Conservation (phyloP, 805 yeast species). For the Komagataella pseudopastoris region DNA sequence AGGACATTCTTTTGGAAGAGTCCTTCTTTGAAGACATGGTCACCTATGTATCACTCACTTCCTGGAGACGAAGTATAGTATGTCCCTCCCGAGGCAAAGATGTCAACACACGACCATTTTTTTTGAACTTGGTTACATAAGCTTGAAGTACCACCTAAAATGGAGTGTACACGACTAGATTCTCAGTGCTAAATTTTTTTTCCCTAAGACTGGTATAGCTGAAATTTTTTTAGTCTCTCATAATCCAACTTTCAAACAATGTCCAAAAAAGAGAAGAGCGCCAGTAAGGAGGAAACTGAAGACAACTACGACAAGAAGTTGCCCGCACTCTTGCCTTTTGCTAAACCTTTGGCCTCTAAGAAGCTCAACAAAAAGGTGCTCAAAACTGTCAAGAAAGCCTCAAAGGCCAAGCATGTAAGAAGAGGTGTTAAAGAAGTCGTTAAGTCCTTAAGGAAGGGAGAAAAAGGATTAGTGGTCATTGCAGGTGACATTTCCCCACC, state of each 20-base stretch:
- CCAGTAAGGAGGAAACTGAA: constrained; percentile 25
- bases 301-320: constrained; percentile 89
- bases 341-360: constrained; percentile 90
- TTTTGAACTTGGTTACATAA: neutral
- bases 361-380: constrained; percentile 90
- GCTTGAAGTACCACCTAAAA: neutral
- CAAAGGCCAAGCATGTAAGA: constrained; percentile 95
- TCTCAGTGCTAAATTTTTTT: neutral
- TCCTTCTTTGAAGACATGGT: neutral
- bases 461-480: constrained; percentile 88
- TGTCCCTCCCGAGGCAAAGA: neutral
- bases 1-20: neutral
- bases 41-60: neutral
- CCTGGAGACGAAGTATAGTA: neutral
- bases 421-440: constrained; percentile 99
- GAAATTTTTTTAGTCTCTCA: neutral
- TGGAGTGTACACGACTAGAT: neutral
- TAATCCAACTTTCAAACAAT: constrained; percentile 9
- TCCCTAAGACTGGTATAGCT: neutral
- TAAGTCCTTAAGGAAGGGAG: constrained; percentile 95
- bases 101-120: neutral
- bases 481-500: constrained; percentile 98
- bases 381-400: constrained; percentile 94
- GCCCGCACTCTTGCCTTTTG: constrained; percentile 85
- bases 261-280: constrained; percentile 30